These are phyloP conservation scores for Zarea fungicola DNA, from an alignment of 2,329 filamentous ascomycete genomes.

Conservation along the genomic window DNA sequence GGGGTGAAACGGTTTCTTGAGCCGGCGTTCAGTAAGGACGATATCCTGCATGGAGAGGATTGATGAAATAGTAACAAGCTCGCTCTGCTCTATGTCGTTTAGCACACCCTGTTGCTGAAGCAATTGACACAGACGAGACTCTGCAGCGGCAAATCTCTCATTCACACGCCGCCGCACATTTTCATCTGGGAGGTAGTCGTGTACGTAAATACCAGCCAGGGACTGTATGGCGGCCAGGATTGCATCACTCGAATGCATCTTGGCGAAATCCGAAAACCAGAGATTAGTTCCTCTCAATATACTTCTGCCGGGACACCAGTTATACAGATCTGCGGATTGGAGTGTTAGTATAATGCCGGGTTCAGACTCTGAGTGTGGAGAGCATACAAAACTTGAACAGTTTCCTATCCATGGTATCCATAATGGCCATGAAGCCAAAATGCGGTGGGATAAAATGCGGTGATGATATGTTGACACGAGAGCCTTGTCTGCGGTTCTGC, in stretches of 20 bases:
- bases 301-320: slow-evolving; percentile 37
- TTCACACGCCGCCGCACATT: slow-evolving; percentile 29
- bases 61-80: slow-evolving; percentile 32
- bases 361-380: not conserved
- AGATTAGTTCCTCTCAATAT: slow-evolving; percentile 33
- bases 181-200: slow-evolving; percentile 33
- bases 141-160: slow-evolving; percentile 26
- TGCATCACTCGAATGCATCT: slow-evolving; percentile 31
- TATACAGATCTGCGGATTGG: slow-evolving; percentile 27
- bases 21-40: slow-evolving; percentile 32
- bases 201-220: slow-evolving; percentile 36
- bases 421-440: not conserved
- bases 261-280: slow-evolving; percentile 35
- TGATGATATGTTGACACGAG: too few relatives aligned
- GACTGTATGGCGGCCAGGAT: slow-evolving; percentile 35
- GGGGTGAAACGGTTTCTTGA: slow-evolving; percentile 26
- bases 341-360: slow-evolving; percentile 8
- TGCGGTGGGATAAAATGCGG: slow-evolving; percentile 2
- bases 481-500: too few relatives aligned
- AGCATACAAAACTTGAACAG: slow-evolving; percentile 4
- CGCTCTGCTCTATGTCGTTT: slow-evolving; percentile 22
- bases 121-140: slow-evolving; percentile 25
- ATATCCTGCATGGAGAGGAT: slow-evolving; percentile 37
- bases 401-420: slow-evolving; percentile 11
- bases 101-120: slow-evolving; percentile 21